phyloP scores from a whole-genome alignment of 176 grass and related monocot genomes.

The Carex scoparia region DNA sequence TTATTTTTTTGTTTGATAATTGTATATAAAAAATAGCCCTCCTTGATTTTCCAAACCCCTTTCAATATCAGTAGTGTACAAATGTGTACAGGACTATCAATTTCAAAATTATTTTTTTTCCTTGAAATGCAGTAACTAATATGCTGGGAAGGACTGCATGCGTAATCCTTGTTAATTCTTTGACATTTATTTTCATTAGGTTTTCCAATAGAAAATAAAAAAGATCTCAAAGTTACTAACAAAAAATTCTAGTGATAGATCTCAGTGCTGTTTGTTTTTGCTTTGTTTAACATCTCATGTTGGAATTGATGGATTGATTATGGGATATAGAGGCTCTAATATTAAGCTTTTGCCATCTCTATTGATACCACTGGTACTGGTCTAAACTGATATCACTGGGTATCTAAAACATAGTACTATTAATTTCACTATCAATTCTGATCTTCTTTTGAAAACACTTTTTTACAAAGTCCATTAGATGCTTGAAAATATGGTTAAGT shows the following conservation, averaged over 20 bases:
- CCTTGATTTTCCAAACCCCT: too few species aligned
- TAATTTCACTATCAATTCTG: neutral
- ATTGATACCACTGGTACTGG: neutral
- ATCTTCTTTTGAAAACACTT: neutral
- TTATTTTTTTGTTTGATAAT: too few species aligned
- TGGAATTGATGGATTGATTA: neutral
- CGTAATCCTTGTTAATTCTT: slow-evolving; percentile 66
- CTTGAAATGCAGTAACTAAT: too few species aligned
- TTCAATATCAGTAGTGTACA: too few species aligned
- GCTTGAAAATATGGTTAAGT: neutral
- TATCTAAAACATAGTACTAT: neutral
- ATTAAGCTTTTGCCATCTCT: neutral
- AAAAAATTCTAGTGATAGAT: neutral
- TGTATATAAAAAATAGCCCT: too few species aligned
- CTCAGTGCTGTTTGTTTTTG: neutral
- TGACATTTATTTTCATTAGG: slow-evolving; percentile 67
- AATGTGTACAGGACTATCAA: too few species aligned
- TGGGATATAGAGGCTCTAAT: neutral
- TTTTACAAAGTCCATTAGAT: neutral
- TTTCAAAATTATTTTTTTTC: too few species aligned
- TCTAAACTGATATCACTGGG: neutral
- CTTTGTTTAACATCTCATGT: neutral
- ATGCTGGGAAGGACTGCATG: slow-evolving; percentile 64
- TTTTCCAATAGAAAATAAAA: neutral
- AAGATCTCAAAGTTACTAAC: neutral